Base-by-base conservation (phyloP, 2,329 filamentous ascomycete species). In the Exophiala lecanii-corni region DNA sequence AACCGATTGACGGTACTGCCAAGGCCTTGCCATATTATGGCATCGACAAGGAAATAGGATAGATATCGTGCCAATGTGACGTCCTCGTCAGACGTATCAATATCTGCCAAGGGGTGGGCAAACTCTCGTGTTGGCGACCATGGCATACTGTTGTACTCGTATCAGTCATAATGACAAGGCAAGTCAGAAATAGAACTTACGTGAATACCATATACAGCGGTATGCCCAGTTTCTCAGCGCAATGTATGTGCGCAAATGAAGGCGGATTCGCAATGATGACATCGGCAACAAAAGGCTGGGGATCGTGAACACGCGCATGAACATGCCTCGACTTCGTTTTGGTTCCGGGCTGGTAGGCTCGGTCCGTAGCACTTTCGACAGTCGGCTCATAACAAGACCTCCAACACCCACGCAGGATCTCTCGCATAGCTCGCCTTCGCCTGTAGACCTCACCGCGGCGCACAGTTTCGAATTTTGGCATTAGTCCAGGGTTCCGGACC, bases 181-280 rank as follows among this genome's bases (percentile, higher is more conserved):
- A 15, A 13, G 6, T 7, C 13, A 35, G 12, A n/a, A 17, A 20
- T 5, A 23, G 9, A n/a, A 41, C 39, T 41, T 21, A 41, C 33
- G 64, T 75, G 44, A 73, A 71, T 48, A 75, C 68, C 49, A 75
- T 60, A 47, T 75, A 71, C 3, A 75, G 50, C 2, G 73, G 72
- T 7, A 75, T 65, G 0, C 63, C 62, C 9, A 75, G 58, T 28
- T 65, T 67, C 51, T 75, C 64, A 0, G 72, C 72, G 50, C 71
- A 74, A 45, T 74, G 71, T 3, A 75, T 62, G 53, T 75, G 73
- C 0, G 70, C 71, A 57, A 74, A 72, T 2, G 66, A 70, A 0
- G 71, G 71, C 0, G 73, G 72, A 36, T 75, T 76, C 1, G 73
- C 73, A 41, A 76, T 74, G 32, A 76, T 76, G 2, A 65, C 65